phyloP scores from a whole-genome alignment of 1,284 basidiomycete genomes.

The Ganoderma meredithae region DNA sequence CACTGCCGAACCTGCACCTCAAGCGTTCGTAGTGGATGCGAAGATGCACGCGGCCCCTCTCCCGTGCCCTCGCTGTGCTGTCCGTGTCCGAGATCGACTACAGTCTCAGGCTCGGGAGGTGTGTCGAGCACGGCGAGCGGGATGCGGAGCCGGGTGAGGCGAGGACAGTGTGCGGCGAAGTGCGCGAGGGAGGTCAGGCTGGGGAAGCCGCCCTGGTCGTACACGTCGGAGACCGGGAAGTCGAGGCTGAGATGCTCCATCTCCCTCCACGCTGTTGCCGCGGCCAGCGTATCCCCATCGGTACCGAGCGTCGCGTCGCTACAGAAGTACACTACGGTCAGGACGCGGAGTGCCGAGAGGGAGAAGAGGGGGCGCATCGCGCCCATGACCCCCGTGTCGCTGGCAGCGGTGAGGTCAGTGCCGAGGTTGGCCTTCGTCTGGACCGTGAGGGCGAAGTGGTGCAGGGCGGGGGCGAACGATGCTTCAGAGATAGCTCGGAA shows the following conservation, averaged over 20 bases:
- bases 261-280: background rate
- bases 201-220: background rate
- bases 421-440: background rate
- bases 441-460: background rate
- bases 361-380: background rate
- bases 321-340: background rate
- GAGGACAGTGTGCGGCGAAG: conserved; percentile 2
- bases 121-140: background rate
- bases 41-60: background rate
- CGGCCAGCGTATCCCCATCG: background rate
- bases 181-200: background rate
- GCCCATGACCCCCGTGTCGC: background rate
- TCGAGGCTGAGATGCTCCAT: background rate
- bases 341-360: background rate
- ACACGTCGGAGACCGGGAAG: background rate
- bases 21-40: background rate
- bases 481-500: background rate
- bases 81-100: background rate
- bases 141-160: background rate
- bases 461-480: background rate
- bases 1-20: background rate
- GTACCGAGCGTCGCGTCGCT: background rate
- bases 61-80: background rate
- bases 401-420: background rate
- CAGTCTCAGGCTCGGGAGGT: background rate